Base-by-base conservation (phyloP, 2,329 filamentous ascomycete genomes). In the Aotearoamyces nothofagi region DNA sequence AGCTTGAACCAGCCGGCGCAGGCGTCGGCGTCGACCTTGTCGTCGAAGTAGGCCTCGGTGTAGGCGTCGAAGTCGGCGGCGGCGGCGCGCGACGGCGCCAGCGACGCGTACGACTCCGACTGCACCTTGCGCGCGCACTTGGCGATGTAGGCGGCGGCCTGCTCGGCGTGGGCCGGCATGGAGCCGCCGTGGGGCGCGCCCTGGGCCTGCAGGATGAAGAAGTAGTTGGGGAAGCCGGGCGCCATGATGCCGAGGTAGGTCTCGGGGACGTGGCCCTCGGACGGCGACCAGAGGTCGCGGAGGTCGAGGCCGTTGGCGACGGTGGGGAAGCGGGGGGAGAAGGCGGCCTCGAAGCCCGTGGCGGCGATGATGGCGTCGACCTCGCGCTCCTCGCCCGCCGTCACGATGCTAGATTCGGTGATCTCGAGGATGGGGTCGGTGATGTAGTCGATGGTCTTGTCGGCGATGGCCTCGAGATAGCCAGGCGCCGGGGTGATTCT, bases 41-140 rank as follows among this genome's bases (percentile, higher is more conserved):
- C 58, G 24, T 63, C 62, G 58, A 70, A 66, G 38, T 67, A 66
- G 2, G 52, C 43, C 2, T 50, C 44, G 22, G 58, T 54, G 46
- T 61, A 65, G 43, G 53, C 59, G 34, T 54, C 56, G 51, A 59
- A 71, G 41, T 68, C 62, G 13, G 56, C 54, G 4, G 63, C 52
- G 17, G 53, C 44, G 15, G 65, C 55, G 10, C 57, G 45, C 17
- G 58, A 51, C 2, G 63, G 55, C 15, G 51, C 51, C 38, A 68
- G 54, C 14, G 52, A 45, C 8, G 51, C 49, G 35, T 61, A 49
- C 38, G 63, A 50, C 40, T 69, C 58, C 6, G 52, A 58, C 40
- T 68, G 64, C 32, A 47, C 27, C 20, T 44, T 45, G 6, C 40
- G 37, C 12, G 46, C 39, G 15, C 39, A 43, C 32, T 47, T 43